Percentiles rank a stretch among this genome's conserved stretches.
Evolutionary conservation across 495 filamentous ascomycete species (phyloP).

Genomic region (Symbiotaphrina buchneri): DNA sequence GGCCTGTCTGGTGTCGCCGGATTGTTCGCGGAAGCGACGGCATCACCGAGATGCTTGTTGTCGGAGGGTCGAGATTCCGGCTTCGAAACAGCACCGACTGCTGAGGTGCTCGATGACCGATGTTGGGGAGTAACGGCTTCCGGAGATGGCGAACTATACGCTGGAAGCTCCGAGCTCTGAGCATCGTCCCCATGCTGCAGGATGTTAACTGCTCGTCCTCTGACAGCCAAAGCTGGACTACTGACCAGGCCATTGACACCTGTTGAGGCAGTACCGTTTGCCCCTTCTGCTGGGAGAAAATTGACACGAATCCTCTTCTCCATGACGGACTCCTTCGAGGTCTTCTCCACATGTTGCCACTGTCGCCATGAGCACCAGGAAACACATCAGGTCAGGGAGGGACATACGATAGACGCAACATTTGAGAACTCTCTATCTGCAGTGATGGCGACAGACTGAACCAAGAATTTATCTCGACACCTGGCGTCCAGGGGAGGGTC

Average conservation of each 20-base stretch:
- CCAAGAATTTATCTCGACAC: conserved; percentile 95
- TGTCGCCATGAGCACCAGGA: conserved; percentile 9
- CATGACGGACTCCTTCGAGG: conserved; percentile 52
- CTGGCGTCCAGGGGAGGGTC: conserved; percentile 68
- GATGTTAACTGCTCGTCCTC: no score
- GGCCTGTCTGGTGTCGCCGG: conserved; percentile 6
- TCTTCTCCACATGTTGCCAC: conserved; percentile 59
- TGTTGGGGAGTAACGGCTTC: conserved; percentile 14
- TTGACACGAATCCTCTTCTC: conserved; percentile 94
- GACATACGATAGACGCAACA: conserved; percentile 55
- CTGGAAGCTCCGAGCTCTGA: background rate
- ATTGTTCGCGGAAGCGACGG: conserved; percentile 9
- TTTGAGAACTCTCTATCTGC: conserved; percentile 63
- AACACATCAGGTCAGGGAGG: no score
- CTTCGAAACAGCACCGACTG: conserved; percentile 10
- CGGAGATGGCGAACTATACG: conserved; percentile 11
- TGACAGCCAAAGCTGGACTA: no score
- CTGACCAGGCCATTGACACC: conserved; percentile 24
- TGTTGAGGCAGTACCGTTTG: conserved; percentile 15
- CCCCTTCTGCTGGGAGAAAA: conserved; percentile 41
- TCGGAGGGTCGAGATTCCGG: conserved; percentile 11
- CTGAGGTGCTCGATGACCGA: conserved; percentile 4
- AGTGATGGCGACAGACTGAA: conserved; percentile 76
- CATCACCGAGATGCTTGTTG: conserved; percentile 10
- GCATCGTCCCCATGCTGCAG: no score